These are phyloP conservation scores for Podospora appendiculata DNA, from an alignment of 495 filamentous ascomycete genomes.

Conservation along the genomic window DNA sequence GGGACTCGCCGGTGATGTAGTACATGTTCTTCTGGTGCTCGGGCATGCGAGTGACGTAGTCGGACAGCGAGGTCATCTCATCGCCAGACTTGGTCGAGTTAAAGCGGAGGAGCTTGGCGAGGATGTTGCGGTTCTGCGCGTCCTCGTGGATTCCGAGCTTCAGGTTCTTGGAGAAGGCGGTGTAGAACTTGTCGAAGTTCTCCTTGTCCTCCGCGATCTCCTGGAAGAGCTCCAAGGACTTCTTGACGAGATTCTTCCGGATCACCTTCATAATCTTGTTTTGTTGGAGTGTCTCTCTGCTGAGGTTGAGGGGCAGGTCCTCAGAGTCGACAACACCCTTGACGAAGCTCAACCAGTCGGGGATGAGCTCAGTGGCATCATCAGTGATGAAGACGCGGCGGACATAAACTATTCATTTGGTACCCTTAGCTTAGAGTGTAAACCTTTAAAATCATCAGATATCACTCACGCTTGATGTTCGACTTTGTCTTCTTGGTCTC, in stretches of 20 bases:
- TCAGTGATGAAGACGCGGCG: slow-evolving; percentile 99
- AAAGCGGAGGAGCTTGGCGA: slow-evolving; percentile 98
- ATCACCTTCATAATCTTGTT: slow-evolving; percentile 99
- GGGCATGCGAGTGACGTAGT: slow-evolving; percentile 98
- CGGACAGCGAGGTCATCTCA: slow-evolving; percentile 83
- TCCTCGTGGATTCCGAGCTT: slow-evolving; percentile 99
- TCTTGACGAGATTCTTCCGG: slow-evolving; percentile 99
- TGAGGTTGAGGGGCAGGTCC: slow-evolving; percentile 97
- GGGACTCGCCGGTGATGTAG: slow-evolving; percentile 99
- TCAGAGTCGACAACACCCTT: slow-evolving; percentile 99
- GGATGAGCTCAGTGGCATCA: slow-evolving; percentile 96
- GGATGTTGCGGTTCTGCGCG: slow-evolving; percentile 85
- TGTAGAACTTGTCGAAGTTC: slow-evolving; percentile 99
- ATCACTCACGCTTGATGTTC: slow-evolving; percentile 99
- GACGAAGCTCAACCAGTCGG: slow-evolving; percentile 98
- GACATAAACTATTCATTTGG: slow-evolving; percentile 85
- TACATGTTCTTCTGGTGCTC: slow-evolving; percentile 99
- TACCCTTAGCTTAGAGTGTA: too few species aligned
- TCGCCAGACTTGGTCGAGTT: slow-evolving; percentile 98
- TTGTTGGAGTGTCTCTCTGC: slow-evolving; percentile 99
- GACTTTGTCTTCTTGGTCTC: slow-evolving; percentile 99
- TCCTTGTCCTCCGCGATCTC: slow-evolving; percentile 99
- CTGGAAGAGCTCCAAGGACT: slow-evolving; percentile 96
- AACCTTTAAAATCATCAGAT: too few species aligned
- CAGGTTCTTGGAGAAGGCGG: slow-evolving; percentile 99